These are phyloP conservation scores for Rickenella mellea DNA, from an alignment of 768 basidiomycete genomes.

Conservation along the genomic window DNA sequence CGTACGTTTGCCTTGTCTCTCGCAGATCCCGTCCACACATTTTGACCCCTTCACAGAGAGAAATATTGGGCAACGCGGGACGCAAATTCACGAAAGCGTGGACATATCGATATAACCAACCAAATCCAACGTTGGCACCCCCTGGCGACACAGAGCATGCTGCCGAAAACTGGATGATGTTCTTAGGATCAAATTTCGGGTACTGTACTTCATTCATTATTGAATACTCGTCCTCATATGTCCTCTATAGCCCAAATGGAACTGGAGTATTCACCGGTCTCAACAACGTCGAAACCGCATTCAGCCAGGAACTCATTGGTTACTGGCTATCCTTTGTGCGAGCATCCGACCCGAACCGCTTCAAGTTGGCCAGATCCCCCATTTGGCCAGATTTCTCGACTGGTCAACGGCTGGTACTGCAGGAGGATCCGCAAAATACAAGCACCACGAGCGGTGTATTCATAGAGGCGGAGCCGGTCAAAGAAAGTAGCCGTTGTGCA, in stretches of 20 bases:
- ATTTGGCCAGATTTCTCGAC: conserved; percentile 33
- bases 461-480: conserved; percentile 27
- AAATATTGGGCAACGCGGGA: conserved; percentile 35
- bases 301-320: conserved; percentile 50
- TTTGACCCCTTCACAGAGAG: conserved; percentile 20
- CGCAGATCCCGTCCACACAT: not conserved
- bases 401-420: conserved; percentile 34
- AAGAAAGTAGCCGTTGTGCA: conserved; percentile 28
- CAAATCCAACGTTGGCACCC: conserved; percentile 30
- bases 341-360: conserved; percentile 42
- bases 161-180: conserved; percentile 65
- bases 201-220: conserved; percentile 10
- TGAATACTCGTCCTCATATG: not conserved
- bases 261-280: conserved; percentile 38
- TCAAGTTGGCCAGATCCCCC: conserved; percentile 42
- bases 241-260: conserved; percentile 34
- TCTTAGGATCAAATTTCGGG: conserved; percentile 52
- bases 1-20: conserved; percentile 24
- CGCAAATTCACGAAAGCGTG: conserved; percentile 28
- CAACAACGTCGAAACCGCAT: conserved; percentile 36
- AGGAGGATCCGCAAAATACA: conserved; percentile 22
- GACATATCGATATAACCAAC: conserved; percentile 54
- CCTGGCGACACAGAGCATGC: conserved; percentile 32
- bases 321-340: conserved; percentile 64
- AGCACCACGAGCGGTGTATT: conserved; percentile 29